phyloP scores from a whole-genome alignment of 2,329 filamentous ascomycete species.

The Botrytis porri region DNA sequence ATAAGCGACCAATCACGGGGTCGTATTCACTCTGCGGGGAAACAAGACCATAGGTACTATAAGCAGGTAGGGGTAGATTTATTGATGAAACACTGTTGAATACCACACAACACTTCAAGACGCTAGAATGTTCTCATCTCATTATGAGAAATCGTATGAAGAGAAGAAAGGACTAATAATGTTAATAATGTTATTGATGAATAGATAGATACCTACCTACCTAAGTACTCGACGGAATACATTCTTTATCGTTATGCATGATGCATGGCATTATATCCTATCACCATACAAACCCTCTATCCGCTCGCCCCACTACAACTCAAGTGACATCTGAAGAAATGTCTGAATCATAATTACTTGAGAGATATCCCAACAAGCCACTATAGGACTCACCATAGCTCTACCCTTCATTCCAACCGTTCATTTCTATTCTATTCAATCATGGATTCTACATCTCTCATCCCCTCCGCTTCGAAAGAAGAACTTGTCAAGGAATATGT shows the following conservation, averaged over 20 bases:
- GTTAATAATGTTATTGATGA: not conserved
- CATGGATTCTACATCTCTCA: slow-evolving; percentile 32
- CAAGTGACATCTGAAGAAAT: not conserved
- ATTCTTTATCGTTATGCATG: not conserved
- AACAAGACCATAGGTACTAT: not conserved
- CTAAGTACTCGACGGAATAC: not conserved
- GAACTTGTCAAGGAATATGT: slow-evolving; percentile 49
- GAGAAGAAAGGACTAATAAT: not conserved
- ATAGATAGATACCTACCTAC: not conserved
- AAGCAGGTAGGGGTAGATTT: not conserved
- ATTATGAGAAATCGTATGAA: not conserved
- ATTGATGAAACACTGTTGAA: not conserved
- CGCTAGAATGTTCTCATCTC: not conserved
- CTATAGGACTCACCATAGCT: not conserved
- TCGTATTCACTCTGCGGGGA: not conserved
- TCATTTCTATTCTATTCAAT: not conserved
- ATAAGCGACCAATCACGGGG: not conserved
- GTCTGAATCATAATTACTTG: not conserved
- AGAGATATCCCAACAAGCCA: not conserved
- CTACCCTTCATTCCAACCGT: not conserved
- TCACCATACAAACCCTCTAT: not conserved
- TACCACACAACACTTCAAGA: not conserved
- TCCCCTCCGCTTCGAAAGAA: slow-evolving; percentile 37
- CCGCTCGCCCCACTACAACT: not conserved
- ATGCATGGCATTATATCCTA: not conserved